Conservation (phyloP, 2,329 filamentous ascomycete genomes). For the Magnaporthiopsis poae region DNA sequence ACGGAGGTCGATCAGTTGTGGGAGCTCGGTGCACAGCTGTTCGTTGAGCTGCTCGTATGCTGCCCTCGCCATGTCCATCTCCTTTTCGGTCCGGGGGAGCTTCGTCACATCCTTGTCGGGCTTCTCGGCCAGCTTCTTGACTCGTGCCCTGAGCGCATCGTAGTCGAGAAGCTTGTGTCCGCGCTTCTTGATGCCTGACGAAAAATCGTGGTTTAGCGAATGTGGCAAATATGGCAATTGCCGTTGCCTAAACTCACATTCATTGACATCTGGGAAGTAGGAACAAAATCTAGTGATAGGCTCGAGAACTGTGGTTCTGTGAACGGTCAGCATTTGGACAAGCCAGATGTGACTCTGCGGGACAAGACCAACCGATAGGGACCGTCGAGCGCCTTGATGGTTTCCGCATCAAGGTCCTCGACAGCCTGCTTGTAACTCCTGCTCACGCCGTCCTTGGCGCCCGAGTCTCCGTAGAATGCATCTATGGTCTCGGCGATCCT, state of each 20-base stretch:
- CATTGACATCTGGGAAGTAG: conserved; percentile 98
- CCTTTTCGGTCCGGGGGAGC: conserved; percentile 89
- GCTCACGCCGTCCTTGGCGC: conserved; percentile 87
- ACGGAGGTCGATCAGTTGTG: conserved; percentile 89
- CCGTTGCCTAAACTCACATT: conserved; percentile 49
- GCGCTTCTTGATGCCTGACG: conserved; percentile 82
- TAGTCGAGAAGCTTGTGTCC: conserved; percentile 98
- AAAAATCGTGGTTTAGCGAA: neutral
- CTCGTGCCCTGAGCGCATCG: conserved; percentile 86
- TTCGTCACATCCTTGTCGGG: conserved; percentile 95
- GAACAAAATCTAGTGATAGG: conserved; percentile 93
- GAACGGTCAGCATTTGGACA: neutral
- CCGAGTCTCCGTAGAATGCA: conserved; percentile 94
- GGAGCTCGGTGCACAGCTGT: conserved; percentile 83
- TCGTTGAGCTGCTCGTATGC: conserved; percentile 97
- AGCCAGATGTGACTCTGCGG: neutral
- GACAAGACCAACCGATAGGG: conserved; percentile 60
- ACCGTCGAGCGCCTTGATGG: conserved; percentile 93
- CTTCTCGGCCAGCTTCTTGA: conserved; percentile 95
- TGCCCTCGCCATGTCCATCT: conserved; percentile 84
- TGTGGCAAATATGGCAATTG: neutral
- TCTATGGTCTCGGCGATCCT: conserved; percentile 98
- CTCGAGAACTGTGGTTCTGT: conserved; percentile 72
- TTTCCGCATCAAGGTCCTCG: conserved; percentile 93
- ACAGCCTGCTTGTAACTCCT: conserved; percentile 97